These are phyloP conservation scores for Candida albicans DNA, from an alignment of 1,139 yeast species.

Conservation along the genomic window DNA sequence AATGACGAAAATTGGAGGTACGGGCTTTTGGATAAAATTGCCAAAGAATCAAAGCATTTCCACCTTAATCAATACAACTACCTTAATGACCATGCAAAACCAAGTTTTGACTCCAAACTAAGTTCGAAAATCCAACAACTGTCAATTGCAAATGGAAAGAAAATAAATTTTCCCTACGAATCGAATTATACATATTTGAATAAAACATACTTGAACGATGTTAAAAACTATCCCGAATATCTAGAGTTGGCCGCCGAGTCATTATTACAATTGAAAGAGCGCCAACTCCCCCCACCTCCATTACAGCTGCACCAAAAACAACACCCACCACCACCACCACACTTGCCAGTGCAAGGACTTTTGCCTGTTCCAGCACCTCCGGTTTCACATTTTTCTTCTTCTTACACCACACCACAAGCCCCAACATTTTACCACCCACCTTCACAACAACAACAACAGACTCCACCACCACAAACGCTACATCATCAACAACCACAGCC, in stretches of 20 bases:
- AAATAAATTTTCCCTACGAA: conserved; percentile 55
- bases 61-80: conserved; percentile 32
- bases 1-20: conserved; percentile 50
- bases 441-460: conserved; percentile 14
- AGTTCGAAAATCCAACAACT: conserved; percentile 35
- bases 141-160: conserved; percentile 30
- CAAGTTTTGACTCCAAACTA: conserved; percentile 43
- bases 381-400: too few relatives aligned
- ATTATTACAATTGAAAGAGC: conserved; percentile 31
- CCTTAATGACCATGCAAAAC: conserved; percentile 32
- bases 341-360: too few relatives aligned
- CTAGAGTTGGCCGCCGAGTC: conserved; percentile 50
- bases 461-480: conserved; percentile 11
- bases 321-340: conserved; percentile 10
- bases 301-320: conserved; percentile 6
- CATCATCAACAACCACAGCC: conserved; percentile 5
- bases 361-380: too few relatives aligned
- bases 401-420: too few relatives aligned
- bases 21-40: conserved; percentile 41
- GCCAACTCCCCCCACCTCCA: conserved; percentile 1
- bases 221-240: conserved; percentile 48
- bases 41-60: conserved; percentile 31
- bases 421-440: conserved; percentile 1
- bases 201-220: conserved; percentile 46
- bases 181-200: conserved; percentile 54